Percentiles rank a stretch among this genome's conserved stretches.
These are phyloP conservation scores for Alternaria tenuissima DNA, from an alignment of 2,329 filamentous ascomycete species.

Conservation along the genomic window DNA sequence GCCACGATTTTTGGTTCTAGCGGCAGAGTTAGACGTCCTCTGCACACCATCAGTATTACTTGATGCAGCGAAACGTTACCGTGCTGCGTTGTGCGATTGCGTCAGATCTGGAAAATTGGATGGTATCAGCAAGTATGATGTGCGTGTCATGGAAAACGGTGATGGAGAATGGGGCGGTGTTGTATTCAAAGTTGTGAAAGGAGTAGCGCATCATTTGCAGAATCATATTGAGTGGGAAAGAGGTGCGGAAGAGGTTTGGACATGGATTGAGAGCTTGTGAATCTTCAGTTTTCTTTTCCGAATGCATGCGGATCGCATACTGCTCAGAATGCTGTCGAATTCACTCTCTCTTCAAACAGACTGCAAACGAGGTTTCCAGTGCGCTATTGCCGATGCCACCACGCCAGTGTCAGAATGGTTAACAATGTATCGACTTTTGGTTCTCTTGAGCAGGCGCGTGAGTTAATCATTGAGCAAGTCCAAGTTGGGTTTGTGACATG, in stretches of 20 bases:
- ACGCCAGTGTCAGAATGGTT: background rate
- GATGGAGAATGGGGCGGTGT: conserved; percentile 45
- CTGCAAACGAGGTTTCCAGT: background rate
- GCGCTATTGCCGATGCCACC: background rate
- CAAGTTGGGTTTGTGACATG: background rate
- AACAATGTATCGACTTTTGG: background rate
- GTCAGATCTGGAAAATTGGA: conserved; percentile 45
- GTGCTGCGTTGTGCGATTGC: conserved; percentile 43
- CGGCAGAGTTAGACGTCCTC: conserved; percentile 37
- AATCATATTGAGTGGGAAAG: conserved; percentile 61
- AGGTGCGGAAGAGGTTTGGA: conserved; percentile 57
- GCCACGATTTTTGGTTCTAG: conserved; percentile 34
- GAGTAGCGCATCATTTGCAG: conserved; percentile 62
- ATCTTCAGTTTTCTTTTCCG: background rate
- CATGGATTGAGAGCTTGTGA: conserved; percentile 48
- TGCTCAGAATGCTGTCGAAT: background rate
- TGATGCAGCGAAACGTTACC: conserved; percentile 53
- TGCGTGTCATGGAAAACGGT: background rate
- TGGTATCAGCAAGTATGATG: conserved; percentile 19
- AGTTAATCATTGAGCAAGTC: background rate
- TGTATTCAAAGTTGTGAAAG: conserved; percentile 53
- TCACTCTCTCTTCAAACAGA: background rate
- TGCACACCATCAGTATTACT: conserved; percentile 41
- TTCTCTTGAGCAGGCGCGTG: background rate
- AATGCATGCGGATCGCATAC: background rate